Conservation (phyloP, 805 yeast genomes). For the Yamadazyma sp. region DNA sequence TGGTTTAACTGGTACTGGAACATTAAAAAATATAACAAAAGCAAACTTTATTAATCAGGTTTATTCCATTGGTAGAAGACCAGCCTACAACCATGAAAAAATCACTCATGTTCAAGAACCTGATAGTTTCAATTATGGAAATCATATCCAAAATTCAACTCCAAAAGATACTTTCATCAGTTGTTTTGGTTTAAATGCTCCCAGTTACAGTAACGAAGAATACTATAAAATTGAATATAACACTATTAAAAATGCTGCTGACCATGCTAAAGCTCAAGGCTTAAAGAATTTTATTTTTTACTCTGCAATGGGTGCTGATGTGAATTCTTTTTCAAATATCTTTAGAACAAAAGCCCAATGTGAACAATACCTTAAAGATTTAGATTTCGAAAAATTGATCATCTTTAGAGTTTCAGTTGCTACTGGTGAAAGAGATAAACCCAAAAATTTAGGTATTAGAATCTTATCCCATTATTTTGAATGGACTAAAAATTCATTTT, state of each 20-base stretch:
- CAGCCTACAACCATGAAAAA: slow-evolving; percentile 26
- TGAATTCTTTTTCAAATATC: slow-evolving; percentile 56
- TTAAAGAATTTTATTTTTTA: slow-evolving; percentile 66
- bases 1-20: slow-evolving; percentile 66
- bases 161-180: slow-evolving; percentile 48
- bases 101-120: slow-evolving; percentile 37
- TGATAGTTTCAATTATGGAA: slow-evolving; percentile 51
- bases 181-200: slow-evolving; percentile 65
- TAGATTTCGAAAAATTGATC: slow-evolving; percentile 66
- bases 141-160: slow-evolving; percentile 23
- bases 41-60: slow-evolving; percentile 37
- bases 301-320: slow-evolving; percentile 62
- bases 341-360: slow-evolving; percentile 68
- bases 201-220: slow-evolving; percentile 61
- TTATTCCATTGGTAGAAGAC: slow-evolving; percentile 51
- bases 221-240: slow-evolving; percentile 75
- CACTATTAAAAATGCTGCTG: slow-evolving; percentile 62
- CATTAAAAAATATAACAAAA: slow-evolving; percentile 44
- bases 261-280: slow-evolving; percentile 70
- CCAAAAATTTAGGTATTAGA: slow-evolving; percentile 1
- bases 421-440: slow-evolving; percentile 55
- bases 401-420: slow-evolving; percentile 76
- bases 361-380: slow-evolving; percentile 60
- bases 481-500: background rate
- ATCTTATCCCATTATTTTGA: background rate